These are phyloP conservation scores for Podospora sp. DNA, from an alignment of 495 filamentous ascomycete genomes.

Conservation along the genomic window DNA sequence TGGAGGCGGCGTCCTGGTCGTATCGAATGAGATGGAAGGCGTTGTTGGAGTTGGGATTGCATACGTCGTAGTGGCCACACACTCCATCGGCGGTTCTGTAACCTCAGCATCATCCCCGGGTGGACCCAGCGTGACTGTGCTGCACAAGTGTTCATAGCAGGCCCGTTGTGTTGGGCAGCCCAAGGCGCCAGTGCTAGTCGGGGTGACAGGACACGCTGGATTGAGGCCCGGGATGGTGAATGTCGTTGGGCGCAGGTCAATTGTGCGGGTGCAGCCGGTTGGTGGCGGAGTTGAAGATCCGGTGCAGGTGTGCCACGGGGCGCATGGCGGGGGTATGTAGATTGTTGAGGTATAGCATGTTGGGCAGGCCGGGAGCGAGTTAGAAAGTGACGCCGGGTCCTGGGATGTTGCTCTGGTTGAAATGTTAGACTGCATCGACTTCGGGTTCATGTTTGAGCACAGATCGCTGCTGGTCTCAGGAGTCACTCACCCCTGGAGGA, in stretches of 20 bases:
- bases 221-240: slow-evolving; percentile 10
- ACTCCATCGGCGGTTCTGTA: slow-evolving; percentile 4
- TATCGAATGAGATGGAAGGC: slow-evolving; percentile 4
- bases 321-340: slow-evolving; percentile 5
- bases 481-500: background rate
- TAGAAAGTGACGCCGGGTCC: background rate
- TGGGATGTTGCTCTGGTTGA: background rate
- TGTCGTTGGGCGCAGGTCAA: slow-evolving; percentile 5
- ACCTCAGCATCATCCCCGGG: slow-evolving; percentile 1
- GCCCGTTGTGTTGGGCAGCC: background rate
- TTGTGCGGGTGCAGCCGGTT: slow-evolving; percentile 2
- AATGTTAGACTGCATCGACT: background rate
- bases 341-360: slow-evolving; percentile 11
- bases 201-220: slow-evolving; percentile 1
- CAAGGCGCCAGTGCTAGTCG: background rate
- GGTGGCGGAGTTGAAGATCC: slow-evolving; percentile 1
- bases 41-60: background rate
- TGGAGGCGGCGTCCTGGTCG: slow-evolving; percentile 2
- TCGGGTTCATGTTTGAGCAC: background rate
- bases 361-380: slow-evolving; percentile 1
- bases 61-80: slow-evolving; percentile 8
- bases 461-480: background rate
- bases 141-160: background rate
- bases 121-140: background rate
- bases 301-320: background rate